Evolutionary conservation across 192 early-diverging fungal species (phyloP), one percentile per base, ranked within the genome.

Genomic region (Diversispora eburnea): DNA sequence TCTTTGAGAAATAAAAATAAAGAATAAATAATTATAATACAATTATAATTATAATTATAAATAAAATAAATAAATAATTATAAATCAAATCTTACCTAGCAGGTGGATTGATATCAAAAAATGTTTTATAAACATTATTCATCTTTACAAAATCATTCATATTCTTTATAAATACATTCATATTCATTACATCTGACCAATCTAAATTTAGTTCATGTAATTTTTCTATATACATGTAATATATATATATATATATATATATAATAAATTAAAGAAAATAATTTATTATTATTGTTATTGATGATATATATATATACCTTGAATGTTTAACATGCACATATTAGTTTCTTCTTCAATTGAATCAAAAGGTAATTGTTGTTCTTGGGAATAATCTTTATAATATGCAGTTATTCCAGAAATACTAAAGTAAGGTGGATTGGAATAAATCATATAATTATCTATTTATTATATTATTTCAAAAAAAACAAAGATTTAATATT

Each of bases 71-170:
- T 5, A 52, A 56, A 42, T 39, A 20, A 15, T 66, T 8, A 33
- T 33, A 33, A 33, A 33, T 33, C 25, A 33, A 58, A 42, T 25
- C 25, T 56, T 82, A 89, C 88, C 89, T 77, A n/a, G 92, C 84
- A 0, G 92, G 85, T 8, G 92, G 92, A 73, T 93, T 92, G 39
- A 88, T 80, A 47, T 82, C 85, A 73, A 92, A 91, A 65, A 87
- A 93, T 3, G 66, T 74, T 65, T 85, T 85, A 77, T 94, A 94
- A 10, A 84, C 79, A 8, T 49, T 52, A 75, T 94, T 94, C 41
- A 94, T 71, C 3, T 63, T 67, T 2, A 68, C 81, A 77, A 94
- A 94, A 43, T 86, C 78, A 7, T 71, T 67, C 89, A 94, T 91
- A 68, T 91, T 81, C 5, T 80, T 67, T 0, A 92, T 84, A 75